Evolutionary conservation across 1,284 basidiomycete genomes (phyloP).

Genomic region (Hemileia vastatrix): DNA sequence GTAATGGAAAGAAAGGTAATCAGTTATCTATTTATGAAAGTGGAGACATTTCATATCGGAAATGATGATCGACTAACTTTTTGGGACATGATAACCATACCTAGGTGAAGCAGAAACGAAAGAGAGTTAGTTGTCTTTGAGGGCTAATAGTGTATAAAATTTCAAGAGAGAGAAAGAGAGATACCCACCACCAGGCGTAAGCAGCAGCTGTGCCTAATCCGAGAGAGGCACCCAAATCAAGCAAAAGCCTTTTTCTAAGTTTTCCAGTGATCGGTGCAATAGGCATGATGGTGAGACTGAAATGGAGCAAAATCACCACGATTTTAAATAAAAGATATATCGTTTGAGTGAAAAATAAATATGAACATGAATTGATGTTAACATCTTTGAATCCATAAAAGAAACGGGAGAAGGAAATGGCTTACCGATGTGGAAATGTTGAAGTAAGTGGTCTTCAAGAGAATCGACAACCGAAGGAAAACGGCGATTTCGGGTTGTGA

Average conservation of each 20-base stretch:
- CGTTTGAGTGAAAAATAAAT: too few species aligned
- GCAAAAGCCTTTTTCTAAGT: conserved; percentile 15
- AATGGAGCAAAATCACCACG: too few species aligned
- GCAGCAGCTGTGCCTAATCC: conserved; percentile 18
- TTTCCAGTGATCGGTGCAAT: conserved; percentile 23
- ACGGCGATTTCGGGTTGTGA: too few species aligned
- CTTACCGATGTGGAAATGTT: too few species aligned
- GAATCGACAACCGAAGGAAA: too few species aligned
- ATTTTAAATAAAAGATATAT: too few species aligned
- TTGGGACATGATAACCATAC: conserved; percentile 20
- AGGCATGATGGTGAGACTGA: conserved; percentile 10
- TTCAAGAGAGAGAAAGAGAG: neutral
- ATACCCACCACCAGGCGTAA: conserved; percentile 18
- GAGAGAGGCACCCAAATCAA: conserved; percentile 16
- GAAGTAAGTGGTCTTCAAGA: too few species aligned
- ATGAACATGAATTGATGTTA: too few species aligned
- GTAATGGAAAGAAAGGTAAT: neutral
- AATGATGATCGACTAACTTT: conserved; percentile 6
- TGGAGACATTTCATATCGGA: neutral
- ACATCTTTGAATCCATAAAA: too few species aligned
- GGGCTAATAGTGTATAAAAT: neutral
- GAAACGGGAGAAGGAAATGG: too few species aligned
- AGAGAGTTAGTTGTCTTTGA: neutral
- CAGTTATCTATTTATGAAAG: neutral
- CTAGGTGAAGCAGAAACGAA: neutral